Evolutionary conservation across 768 basidiomycete species (phyloP), one percentile per base, ranked within the genome.

Genomic region (Panellus pusillus): DNA sequence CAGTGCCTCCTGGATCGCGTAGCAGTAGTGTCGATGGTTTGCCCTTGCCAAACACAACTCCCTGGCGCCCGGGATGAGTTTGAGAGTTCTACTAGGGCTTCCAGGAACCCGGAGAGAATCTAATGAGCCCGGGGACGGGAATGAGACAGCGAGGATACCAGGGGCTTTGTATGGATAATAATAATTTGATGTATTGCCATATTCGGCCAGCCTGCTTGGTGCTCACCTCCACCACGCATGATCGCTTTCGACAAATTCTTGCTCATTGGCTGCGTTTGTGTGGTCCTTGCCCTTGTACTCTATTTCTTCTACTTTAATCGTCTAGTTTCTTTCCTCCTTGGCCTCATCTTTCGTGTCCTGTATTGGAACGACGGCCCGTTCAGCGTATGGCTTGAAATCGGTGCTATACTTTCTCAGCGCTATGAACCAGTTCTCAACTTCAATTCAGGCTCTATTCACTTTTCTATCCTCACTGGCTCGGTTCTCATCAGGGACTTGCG

Each of bases 241-340:
- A 54, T 31, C 32, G 87, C 89, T 82, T 71, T 90, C 46, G 75
- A 79, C 70, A 67, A 68, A 39, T 73, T 82, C 47, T 78, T 93
- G 20, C 74, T 91, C 57, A 74, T 86, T 55, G 75, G 83, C 46
- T 87, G 84, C 68, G 68, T 87, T 47, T 79, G 78, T 63, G 80
- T 80, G 44, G 68, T 76, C n/a, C 57, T 76, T 32, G 78, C 77
- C 14, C 72, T 86, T 7, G 70, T 90, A 51, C 73, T 91, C 56
- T 91, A 91, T 71, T 79, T 91, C 58, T 95, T 97, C 79, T 97
- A 89, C 73, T 92, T 89, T 83, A 95, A 93, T 71, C 83, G 93
- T 37, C 73, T 96, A 46, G 68, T 96, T 53, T 93, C 84, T 0
- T 80, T 79, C 50, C 54, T 89, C 50, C 71, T 93, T 54, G 81